Percentiles rank a stretch among this genome's conserved stretches.
phyloP scores from a whole-genome alignment of 495 filamentous ascomycete genomes.

The Bathelium albidoporum region DNA sequence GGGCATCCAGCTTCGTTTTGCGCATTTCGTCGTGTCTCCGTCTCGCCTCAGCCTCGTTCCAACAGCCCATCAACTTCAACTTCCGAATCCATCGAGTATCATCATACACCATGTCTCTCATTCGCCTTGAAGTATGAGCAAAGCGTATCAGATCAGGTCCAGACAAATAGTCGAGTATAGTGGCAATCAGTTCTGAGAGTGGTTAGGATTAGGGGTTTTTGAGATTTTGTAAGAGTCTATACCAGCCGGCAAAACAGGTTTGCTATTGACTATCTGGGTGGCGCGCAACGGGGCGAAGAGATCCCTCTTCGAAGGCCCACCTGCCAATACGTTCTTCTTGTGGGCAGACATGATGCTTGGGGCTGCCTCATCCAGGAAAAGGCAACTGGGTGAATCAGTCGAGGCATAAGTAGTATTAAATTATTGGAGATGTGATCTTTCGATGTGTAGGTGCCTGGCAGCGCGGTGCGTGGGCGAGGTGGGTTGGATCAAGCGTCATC shows the following conservation, averaged over 20 bases:
- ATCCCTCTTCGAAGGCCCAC: constrained; percentile 42
- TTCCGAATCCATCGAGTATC: constrained; percentile 88
- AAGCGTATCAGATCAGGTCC: constrained; percentile 73
- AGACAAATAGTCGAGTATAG: constrained; percentile 80
- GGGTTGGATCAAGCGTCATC: too few species aligned
- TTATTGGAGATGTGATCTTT: not conserved
- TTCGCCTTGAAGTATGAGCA: constrained; percentile 76
- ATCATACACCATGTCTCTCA: constrained; percentile 98
- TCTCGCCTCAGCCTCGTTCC: constrained; percentile 83
- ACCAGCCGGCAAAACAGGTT: constrained; percentile 74
- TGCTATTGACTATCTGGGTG: constrained; percentile 63
- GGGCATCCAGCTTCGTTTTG: constrained; percentile 52
- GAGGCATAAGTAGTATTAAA: not conserved
- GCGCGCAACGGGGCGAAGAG: constrained; percentile 65
- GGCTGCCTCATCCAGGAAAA: not conserved
- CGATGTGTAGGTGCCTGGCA: too few species aligned
- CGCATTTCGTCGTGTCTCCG: constrained; percentile 64
- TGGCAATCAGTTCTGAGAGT: constrained; percentile 67
- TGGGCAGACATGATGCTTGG: constrained; percentile 47
- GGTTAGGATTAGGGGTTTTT: not conserved
- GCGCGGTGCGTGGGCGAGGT: too few species aligned
- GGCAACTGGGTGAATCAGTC: not conserved
- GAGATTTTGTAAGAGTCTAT: constrained; percentile 18
- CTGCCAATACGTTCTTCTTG: constrained; percentile 47
- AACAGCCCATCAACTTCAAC: constrained; percentile 75